Conservation (phyloP, 768 basidiomycete genomes). For the Vishniacozyma victoriae region DNA sequence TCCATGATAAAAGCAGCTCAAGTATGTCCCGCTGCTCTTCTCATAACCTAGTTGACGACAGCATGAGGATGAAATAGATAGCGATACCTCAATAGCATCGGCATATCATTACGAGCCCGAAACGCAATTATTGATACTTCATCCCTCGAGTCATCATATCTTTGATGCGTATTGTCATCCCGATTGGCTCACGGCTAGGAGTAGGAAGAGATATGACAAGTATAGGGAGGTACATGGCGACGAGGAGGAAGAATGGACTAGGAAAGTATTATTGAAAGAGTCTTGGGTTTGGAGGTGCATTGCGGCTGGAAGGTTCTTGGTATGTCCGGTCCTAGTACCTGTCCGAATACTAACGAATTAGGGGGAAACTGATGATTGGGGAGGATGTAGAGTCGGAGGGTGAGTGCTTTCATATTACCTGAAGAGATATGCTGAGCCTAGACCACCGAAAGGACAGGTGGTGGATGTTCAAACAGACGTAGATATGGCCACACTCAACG, state of each 20-base stretch:
- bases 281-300: constrained; percentile 26
- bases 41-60: no score
- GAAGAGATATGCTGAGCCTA: no score
- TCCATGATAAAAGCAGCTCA: no score
- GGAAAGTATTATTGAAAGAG: constrained; percentile 22
- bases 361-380: constrained; percentile 30
- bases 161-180: constrained; percentile 32
- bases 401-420: no score
- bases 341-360: no score
- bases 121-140: constrained; percentile 11
- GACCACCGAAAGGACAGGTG: no score
- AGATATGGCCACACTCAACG: no score
- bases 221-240: neutral
- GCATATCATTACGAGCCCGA: constrained; percentile 4
- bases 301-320: constrained; percentile 17
- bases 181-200: constrained; percentile 13
- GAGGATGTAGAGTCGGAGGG: constrained; percentile 25
- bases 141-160: constrained; percentile 11
- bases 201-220: neutral
- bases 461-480: no score
- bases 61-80: no score
- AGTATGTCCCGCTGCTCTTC: no score
- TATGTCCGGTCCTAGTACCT: no score
- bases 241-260: constrained; percentile 17
- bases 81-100: no score